Evolutionary conservation across 768 basidiomycete species (phyloP), one percentile per base, ranked within the genome.

Genomic region (Psilocybe sp.): DNA sequence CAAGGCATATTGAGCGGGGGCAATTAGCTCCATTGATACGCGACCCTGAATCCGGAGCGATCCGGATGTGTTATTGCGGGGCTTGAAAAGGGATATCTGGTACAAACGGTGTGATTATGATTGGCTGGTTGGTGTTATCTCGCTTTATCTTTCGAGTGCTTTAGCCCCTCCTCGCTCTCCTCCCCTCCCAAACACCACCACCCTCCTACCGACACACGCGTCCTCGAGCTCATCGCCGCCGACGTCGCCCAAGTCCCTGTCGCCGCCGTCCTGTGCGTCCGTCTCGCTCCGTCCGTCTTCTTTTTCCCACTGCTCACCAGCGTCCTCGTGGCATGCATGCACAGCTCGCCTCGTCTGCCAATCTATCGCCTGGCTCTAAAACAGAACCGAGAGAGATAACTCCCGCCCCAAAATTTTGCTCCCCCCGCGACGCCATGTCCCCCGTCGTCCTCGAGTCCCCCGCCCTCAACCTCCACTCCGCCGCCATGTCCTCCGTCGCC

Each of bases 361-460:
- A 42, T 53, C 50, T 53, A 47, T 47, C 32, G 38, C 35, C 40
- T 44, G 50, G 49, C 43, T 45, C 35, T 42, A 32, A 20, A 41
- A 44, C 44, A 51, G 15, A 31, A 42, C 43, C 46, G 36, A 16
- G 35, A 36, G 37, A 47, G 40, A 20, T 43, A 42, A 49, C 43
- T 40, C 42, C 44, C 40, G 19, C 49, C 46, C 50, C 52, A 59
- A 55, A 51, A 35, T 49, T 50, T 9, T 48, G 48, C 20, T 48
- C 43, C 32, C 23, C 50, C 41, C 36, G 12, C 35, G 43, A 50
- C 49, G 62, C 64, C 61, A 81, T 81, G 81, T 74, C 81, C 42
- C 75, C 80, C 63, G 76, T 82, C 62, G 74, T 81, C 55, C 71
- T 84, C 56, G 80, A 83, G 62, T 63, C 77, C 32, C 78, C 79